phyloP scores from a whole-genome alignment of 768 basidiomycete genomes.

The Cyclocybe aegerita region DNA sequence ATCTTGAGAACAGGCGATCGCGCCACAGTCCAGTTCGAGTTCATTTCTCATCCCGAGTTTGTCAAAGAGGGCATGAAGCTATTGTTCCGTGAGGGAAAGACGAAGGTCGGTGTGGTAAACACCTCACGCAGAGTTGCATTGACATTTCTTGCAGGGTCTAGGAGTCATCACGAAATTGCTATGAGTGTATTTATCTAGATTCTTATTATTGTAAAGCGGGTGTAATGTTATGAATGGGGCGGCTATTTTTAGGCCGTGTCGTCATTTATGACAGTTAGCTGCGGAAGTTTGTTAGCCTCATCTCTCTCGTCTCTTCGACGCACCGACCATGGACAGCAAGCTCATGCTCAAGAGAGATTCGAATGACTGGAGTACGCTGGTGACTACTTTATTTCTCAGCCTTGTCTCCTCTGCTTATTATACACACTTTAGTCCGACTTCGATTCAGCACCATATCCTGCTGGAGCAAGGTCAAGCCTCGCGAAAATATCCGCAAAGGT shows the following conservation, averaged over 20 bases:
- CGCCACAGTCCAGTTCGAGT: constrained; percentile 92
- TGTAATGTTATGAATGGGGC: background rate
- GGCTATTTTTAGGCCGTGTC: constrained; percentile 14
- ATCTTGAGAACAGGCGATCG: constrained; percentile 93
- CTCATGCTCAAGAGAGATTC: constrained; percentile 12
- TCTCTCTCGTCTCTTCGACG: background rate
- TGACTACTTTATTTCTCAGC: constrained; percentile 7
- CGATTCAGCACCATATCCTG: constrained; percentile 31
- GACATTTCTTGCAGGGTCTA: constrained; percentile 51
- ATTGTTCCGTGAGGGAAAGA: constrained; percentile 93
- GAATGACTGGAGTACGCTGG: constrained; percentile 21
- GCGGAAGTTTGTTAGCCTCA: constrained; percentile 6
- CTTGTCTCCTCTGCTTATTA: background rate
- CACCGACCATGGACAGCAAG: background rate
- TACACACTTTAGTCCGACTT: constrained; percentile 20
- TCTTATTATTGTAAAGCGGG: background rate
- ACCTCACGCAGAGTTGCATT: background rate
- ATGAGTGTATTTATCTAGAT: constrained; percentile 30
- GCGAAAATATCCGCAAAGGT: constrained; percentile 26
- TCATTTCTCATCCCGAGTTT: constrained; percentile 89
- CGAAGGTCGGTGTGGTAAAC: constrained; percentile 60
- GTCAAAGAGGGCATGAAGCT: constrained; percentile 93
- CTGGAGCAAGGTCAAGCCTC: constrained; percentile 28
- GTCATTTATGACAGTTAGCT: constrained; percentile 11
- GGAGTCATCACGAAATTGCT: constrained; percentile 73